Percentiles rank a stretch among this genome's conserved stretches.
Conservation (phyloP, 495 filamentous ascomycete genomes). For the Cercophora samala region DNA sequence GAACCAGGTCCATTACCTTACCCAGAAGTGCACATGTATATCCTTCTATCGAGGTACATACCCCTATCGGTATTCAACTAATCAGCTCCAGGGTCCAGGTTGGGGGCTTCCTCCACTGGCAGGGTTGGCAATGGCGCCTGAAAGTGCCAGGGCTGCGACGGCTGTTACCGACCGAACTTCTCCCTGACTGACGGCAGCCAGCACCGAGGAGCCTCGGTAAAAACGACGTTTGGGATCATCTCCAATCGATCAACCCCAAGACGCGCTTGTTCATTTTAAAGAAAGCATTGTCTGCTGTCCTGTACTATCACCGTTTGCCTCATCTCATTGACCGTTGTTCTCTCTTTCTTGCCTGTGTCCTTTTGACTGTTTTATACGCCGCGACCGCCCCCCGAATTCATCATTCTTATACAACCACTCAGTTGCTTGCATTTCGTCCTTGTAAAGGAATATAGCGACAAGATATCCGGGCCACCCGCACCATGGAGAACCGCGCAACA, state of each 20-base stretch:
- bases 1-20: too few relatives aligned
- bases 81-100: background rate
- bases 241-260: background rate
- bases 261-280: background rate
- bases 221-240: background rate
- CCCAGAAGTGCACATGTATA: too few relatives aligned
- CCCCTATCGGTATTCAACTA: background rate
- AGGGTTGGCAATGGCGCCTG: background rate
- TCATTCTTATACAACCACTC: background rate
- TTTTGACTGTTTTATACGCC: slow-evolving; percentile 6
- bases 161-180: background rate
- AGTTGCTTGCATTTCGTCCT: background rate
- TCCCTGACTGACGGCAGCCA: background rate
- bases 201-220: background rate
- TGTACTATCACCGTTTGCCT: background rate
- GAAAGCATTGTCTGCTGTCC: background rate
- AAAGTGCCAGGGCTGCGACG: background rate
- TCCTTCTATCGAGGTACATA: background rate
- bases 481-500: slow-evolving; percentile 47
- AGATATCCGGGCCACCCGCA: background rate
- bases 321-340: background rate
- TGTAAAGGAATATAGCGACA: slow-evolving; percentile 2
- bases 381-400: slow-evolving; percentile 1
- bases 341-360: background rate
- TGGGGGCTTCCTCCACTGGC: background rate